Conservation (phyloP, 305 asterid species). For the Coffea humblotiana region DNA sequence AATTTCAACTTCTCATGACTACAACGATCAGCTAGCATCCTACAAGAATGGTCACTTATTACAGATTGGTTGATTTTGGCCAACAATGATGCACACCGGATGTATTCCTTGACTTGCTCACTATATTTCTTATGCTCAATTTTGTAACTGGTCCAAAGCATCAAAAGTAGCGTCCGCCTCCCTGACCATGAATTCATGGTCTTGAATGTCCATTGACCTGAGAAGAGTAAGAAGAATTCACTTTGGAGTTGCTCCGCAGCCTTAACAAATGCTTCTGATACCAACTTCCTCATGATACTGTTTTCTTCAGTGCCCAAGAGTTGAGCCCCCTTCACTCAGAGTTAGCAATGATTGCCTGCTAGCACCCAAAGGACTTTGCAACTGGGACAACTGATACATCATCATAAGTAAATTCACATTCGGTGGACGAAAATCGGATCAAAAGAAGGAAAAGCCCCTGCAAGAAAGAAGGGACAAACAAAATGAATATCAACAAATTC, state of each 20-base stretch:
- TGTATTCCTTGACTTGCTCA: constrained; percentile 31
- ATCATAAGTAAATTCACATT: constrained; percentile 19
- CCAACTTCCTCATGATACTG: constrained; percentile 9
- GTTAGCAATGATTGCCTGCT: background rate
- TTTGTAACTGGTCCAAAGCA: constrained; percentile 39
- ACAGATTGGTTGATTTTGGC: constrained; percentile 38
- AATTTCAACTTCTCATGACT: constrained; percentile 34
- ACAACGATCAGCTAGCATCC: constrained; percentile 26
- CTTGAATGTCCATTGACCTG: constrained; percentile 5
- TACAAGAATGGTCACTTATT: constrained; percentile 22
- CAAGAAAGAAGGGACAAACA: background rate
- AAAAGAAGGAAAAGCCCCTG: constrained; percentile 35
- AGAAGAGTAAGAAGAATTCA: constrained; percentile 27
- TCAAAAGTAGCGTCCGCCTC: constrained; percentile 43
- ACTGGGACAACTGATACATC: constrained; percentile 14
- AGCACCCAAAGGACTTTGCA: constrained; percentile 11
- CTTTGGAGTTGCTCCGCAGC: constrained; percentile 41
- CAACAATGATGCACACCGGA: constrained; percentile 36
- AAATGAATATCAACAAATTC: background rate
- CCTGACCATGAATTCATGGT: constrained; percentile 27
- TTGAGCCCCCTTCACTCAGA: background rate
- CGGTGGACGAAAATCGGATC: constrained; percentile 26
- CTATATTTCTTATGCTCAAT: constrained; percentile 32
- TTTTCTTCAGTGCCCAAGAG: constrained; percentile 6
- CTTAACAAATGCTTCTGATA: constrained; percentile 35